Percentiles rank a stretch among this genome's conserved stretches.
These are phyloP conservation scores for Botrytis tulipae DNA, from an alignment of 2,329 filamentous ascomycete genomes.

Conservation along the genomic window DNA sequence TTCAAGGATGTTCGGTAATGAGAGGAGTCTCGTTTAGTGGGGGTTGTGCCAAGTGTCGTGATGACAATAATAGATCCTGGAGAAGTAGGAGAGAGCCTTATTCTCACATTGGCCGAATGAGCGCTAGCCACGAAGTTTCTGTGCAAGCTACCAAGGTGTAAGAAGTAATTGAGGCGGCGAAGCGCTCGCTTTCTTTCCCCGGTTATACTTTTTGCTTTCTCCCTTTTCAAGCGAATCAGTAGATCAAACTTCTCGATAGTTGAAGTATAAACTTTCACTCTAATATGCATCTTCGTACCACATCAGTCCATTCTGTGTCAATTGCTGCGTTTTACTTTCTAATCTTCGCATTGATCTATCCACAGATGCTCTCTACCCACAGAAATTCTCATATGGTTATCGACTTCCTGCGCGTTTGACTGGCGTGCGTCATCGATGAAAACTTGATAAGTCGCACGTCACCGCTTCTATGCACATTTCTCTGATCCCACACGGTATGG, in stretches of 20 bases:
- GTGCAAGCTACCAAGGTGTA: not conserved
- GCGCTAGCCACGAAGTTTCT: not conserved
- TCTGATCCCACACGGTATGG: not conserved
- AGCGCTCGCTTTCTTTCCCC: not conserved
- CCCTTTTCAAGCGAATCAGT: not conserved
- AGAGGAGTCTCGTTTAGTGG: not conserved
- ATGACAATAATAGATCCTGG: not conserved
- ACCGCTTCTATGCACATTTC: conserved; percentile 1
- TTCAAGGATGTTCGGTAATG: not conserved
- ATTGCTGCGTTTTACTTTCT: not conserved
- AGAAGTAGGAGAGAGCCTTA: not conserved
- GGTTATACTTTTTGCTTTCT: not conserved
- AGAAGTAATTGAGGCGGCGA: not conserved
- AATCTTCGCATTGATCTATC: not conserved
- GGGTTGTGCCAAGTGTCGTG: not conserved
- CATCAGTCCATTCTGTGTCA: not conserved
- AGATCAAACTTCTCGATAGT: not conserved
- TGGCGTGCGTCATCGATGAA: not conserved
- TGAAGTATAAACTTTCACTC: not conserved
- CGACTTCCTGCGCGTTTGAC: not conserved
- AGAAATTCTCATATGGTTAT: not conserved
- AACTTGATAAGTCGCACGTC: conserved; percentile 1
- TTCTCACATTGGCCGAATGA: not conserved
- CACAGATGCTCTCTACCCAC: not conserved
- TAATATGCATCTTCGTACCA: not conserved